A percentile compares a stretch with the other conserved stretches of the same genome.
Evolutionary conservation across 139 green algal species (phyloP).

Genomic region (Coelastrella sp.): DNA sequence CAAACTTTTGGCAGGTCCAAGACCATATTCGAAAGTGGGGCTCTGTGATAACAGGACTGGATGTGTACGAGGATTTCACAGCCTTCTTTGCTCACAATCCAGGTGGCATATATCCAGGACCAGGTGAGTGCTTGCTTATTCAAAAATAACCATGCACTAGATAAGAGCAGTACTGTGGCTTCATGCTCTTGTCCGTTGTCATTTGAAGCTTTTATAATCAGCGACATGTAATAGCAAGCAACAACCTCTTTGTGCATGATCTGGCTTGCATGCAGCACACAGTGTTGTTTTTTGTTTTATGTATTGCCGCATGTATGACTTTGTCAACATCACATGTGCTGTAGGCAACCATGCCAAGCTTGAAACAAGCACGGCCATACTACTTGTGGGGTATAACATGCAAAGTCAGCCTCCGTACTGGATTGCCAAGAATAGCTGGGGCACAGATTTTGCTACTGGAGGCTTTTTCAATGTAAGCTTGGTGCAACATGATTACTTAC

Average conservation of each 20-base stretch:
- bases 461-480: neutral
- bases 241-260: no score
- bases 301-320: no score
- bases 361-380: no score
- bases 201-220: no score
- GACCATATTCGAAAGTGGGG: neutral
- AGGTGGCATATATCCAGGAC: neutral
- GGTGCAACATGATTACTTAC: no score
- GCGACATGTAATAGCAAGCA: no score
- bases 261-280: no score
- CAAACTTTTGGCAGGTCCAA: neutral
- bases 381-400: neutral
- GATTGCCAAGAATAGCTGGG: neutral
- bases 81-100: conserved; percentile 1
- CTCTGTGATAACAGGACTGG: conserved; percentile 17
- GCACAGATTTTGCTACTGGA: neutral
- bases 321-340: no score
- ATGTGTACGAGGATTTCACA: conserved; percentile 29
- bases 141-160: no score
- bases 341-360: neutral
- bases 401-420: neutral
- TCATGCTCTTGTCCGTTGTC: no score
- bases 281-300: no score
- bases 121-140: neutral
- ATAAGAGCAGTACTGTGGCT: no score